These are phyloP conservation scores for Lachnum nothofagi DNA, from an alignment of 2,329 filamentous ascomycete genomes.

Conservation along the genomic window DNA sequence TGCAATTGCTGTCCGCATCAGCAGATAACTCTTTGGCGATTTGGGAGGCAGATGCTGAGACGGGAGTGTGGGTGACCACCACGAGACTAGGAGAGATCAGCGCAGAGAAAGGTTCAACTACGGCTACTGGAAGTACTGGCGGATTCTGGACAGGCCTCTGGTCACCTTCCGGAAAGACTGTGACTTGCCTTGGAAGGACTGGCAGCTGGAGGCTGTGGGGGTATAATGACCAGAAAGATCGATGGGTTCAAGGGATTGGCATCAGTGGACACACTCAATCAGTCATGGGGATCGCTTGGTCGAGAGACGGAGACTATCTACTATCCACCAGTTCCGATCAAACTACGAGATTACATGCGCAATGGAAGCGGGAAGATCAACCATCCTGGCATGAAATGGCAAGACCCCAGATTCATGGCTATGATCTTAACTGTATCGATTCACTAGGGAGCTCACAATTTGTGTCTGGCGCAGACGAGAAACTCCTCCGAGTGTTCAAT, in stretches of 20 bases:
- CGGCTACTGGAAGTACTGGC: slow-evolving; percentile 89
- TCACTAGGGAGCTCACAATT: slow-evolving; percentile 69
- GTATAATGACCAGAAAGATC: slow-evolving; percentile 53
- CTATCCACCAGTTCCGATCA: slow-evolving; percentile 88
- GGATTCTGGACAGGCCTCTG: slow-evolving; percentile 96
- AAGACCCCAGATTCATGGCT: slow-evolving; percentile 93
- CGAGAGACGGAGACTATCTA: slow-evolving; percentile 73
- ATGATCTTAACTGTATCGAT: slow-evolving; percentile 93
- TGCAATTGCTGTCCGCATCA: slow-evolving; percentile 80
- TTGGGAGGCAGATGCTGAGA: slow-evolving; percentile 79
- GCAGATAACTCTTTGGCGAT: slow-evolving; percentile 93
- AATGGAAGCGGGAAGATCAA: slow-evolving; percentile 57
- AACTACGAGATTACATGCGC: slow-evolving; percentile 79
- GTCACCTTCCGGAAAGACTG: slow-evolving; percentile 69
- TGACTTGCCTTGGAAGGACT: slow-evolving; percentile 81
- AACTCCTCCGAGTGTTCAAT: slow-evolving; percentile 91
- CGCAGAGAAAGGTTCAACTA: slow-evolving; percentile 89
- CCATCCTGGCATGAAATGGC: slow-evolving; percentile 92
- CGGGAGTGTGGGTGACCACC: slow-evolving; percentile 85
- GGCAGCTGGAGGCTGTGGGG: slow-evolving; percentile 91
- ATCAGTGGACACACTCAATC: slow-evolving; percentile 79
- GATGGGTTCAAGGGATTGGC: slow-evolving; percentile 72
- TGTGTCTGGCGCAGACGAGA: slow-evolving; percentile 93
- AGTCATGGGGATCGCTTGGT: slow-evolving; percentile 80
- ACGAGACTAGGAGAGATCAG: slow-evolving; percentile 89